phyloP scores from a whole-genome alignment of 257 asterid genomes.

The Eucommia ulmoides region DNA sequence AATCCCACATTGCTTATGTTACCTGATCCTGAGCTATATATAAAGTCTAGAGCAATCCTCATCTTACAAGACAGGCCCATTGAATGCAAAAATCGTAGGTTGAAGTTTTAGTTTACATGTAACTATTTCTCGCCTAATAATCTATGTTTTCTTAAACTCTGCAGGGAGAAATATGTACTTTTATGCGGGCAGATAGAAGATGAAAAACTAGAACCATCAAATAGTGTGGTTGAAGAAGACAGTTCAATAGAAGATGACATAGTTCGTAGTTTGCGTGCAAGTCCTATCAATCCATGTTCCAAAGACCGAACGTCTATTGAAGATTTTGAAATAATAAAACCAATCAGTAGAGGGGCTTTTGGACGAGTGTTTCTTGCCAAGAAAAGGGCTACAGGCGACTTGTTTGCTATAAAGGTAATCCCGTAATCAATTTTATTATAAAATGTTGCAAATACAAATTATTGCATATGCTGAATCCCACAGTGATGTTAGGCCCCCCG shows the following conservation, averaged over 20 bases:
- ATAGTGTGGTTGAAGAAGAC: slow-evolving; percentile 49
- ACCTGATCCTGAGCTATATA: too few relatives aligned
- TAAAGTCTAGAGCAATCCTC: too few relatives aligned
- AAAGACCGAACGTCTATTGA: slow-evolving; percentile 92
- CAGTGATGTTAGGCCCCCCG: too few relatives aligned
- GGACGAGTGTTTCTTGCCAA: slow-evolving; percentile 91
- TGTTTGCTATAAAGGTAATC: slow-evolving; percentile 97
- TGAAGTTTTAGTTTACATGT: not conserved
- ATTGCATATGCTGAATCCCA: too few relatives aligned
- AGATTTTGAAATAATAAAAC: slow-evolving; percentile 96
- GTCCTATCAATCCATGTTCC: slow-evolving; percentile 74
- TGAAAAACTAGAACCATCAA: slow-evolving; percentile 42
- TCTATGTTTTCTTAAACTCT: slow-evolving; percentile 10
- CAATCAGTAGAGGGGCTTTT: slow-evolving; percentile 98
- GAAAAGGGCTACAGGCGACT: slow-evolving; percentile 96
- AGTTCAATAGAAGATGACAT: slow-evolving; percentile 70
- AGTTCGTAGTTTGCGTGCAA: slow-evolving; percentile 76
- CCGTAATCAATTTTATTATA: too few relatives aligned
- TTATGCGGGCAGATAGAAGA: slow-evolving; percentile 90
- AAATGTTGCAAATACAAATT: too few relatives aligned
- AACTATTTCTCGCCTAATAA: not conserved
- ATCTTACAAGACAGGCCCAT: too few relatives aligned
- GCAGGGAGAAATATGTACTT: slow-evolving; percentile 89
- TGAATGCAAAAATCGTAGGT: too few relatives aligned
- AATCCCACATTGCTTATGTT: too few relatives aligned